These are phyloP conservation scores for Lablab purpureus DNA, from an alignment of 306 rosid species.

Conservation along the genomic window DNA sequence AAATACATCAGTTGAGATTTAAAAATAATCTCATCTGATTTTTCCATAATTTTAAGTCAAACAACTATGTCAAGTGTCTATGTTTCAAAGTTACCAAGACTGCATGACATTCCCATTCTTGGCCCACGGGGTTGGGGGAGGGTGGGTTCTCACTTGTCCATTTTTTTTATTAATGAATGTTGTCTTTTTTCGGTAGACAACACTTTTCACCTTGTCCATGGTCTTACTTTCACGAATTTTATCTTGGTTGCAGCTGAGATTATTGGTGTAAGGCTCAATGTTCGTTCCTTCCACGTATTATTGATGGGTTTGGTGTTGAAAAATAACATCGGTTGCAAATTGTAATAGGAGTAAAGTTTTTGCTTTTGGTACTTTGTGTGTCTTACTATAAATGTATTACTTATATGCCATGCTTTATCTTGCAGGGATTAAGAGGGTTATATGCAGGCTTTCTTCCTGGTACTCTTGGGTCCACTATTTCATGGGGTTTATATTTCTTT, in stretches of 20 bases:
- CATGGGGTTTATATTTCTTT: constrained; percentile 93
- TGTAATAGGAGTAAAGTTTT: constrained; percentile 13
- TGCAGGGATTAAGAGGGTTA: constrained; percentile 86
- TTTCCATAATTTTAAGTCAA: no score
- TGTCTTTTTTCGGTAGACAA: not conserved
- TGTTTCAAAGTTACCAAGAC: not conserved
- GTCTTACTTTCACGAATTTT: constrained; percentile 28
- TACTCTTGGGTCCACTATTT: constrained; percentile 85
- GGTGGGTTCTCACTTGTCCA: not conserved
- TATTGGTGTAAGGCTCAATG: not conserved
- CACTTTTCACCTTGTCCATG: constrained; percentile 4
- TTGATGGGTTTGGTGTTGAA: constrained; percentile 7
- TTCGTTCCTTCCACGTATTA: not conserved
- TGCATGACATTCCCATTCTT: not conserved
- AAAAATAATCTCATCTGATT: no score
- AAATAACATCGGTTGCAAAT: not conserved
- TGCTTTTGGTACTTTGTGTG: not conserved
- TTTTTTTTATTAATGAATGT: not conserved
- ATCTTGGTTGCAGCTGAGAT: constrained; percentile 26
- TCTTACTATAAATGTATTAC: constrained; percentile 28
- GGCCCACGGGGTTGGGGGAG: not conserved
- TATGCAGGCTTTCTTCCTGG: constrained; percentile 95
- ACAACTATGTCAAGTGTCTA: no score
- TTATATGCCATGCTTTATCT: constrained; percentile 40
- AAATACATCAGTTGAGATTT: no score